Base-by-base conservation (phyloP, 345 rosid genomes). In the Gossypium mustelinum region DNA sequence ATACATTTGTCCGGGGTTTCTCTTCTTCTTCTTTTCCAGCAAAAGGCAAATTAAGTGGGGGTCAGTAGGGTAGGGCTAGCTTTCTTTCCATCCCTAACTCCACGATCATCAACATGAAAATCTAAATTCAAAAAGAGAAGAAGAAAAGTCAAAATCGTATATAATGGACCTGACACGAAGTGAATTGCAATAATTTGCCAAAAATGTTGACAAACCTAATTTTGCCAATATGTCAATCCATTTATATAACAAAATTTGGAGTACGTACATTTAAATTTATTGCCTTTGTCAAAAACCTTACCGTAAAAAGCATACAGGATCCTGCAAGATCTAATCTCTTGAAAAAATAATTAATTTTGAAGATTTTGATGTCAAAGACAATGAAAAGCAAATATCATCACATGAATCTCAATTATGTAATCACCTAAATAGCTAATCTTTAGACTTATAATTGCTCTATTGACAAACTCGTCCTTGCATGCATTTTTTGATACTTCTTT, bases 131-230 rank as follows among this genome's bases (percentile, higher is more conserved):
- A 34, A 34, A 34, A 34, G 4, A 34, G 5, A 34, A 5, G 1
- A 5, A 5, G 41, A 43, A 24, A 43, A 5, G 69, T 18, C 50
- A 41, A 43, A 17, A 18, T 43, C 51, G 27, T 45, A 45, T 45
- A 45, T 45, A 34, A 34, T 45, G 12, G 50, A 45, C 50, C 11
- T 45, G 12, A 10, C 13, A 45, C 3, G 7, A 17, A 63, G 48
- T 17, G 68, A 17, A 47, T 63, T 39, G 9, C 16, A 41, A 64
- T 41, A 64, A 39, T 39, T 64, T 17, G 48, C 2, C 25, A 64
- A 64, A 52, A 62, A n/a, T 64, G 51, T 65, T 65, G 69, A 65
- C 69, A 65, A 62, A 13, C 3, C 43, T 29, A 34, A 63, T 17
- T 39, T 29, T 29, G 67, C 22, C 2, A 63, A 41, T 3, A 63